Evolutionary conservation across 176 grass and related monocot genomes (phyloP), one percentile per base, ranked within the genome.

Genomic region (Aegilops longissima): DNA sequence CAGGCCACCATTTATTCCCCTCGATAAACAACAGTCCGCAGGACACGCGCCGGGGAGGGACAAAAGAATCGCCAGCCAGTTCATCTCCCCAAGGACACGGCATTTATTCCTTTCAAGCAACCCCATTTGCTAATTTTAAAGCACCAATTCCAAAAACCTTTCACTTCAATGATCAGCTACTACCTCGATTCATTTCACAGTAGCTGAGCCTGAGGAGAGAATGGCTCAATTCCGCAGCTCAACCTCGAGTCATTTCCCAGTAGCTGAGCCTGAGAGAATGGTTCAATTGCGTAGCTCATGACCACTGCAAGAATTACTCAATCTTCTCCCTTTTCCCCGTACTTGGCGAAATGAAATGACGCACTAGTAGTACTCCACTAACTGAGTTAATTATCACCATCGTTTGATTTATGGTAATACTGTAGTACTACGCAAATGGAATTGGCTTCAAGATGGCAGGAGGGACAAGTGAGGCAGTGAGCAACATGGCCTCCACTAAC

Each of bases 51-150:
- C 58, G 18, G 56, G 18, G 51, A 54, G 18, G 39, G 61, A 8
- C 38, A n/a, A 33, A 42, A 45, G 82, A 75, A 45, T 62, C 70
- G 8, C 54, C 17, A 11, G 38, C 54, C 17, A 18, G 38, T 63
- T 23, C 38, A 64, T 74, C 56, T 16, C 23, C 40, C 70, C 70
- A 45, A 84, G 56, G 42, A 64, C 82, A 47, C 36, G 70, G 54
- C 82, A 84, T 44, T 84, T 62, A 84, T 84, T 76, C 70, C 82
- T 45, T 54, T 23, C 82, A 84, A 40, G 56, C 0, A 84, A 62
- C 49, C 44, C 5, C 34, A 24, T 10, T 17, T 42, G 35, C 58
- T 17, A 42, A 6, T 74, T 14, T 5, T 8, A 13, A 58, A 40
- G 12, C n/a, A 18, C 14, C 8, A 33, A 3, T 17, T 59, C 56